Base-by-base conservation (phyloP, 2,329 filamentous ascomycete species). In the Clonostachys byssicola region DNA sequence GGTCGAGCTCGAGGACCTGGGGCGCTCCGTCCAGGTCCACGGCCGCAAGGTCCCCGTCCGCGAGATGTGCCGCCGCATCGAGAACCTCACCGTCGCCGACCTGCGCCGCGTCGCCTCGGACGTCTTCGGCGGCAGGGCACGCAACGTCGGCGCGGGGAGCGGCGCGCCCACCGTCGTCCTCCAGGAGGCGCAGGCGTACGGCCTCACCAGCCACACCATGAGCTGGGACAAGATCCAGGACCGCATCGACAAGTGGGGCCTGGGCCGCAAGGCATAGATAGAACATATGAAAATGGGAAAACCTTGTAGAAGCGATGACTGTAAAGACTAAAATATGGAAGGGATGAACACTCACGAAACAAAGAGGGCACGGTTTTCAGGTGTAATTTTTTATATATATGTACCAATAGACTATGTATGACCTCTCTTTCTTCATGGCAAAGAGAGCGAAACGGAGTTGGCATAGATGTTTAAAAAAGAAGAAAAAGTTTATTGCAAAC, bases 1-100 rank as follows among this genome's bases (percentile, higher is more conserved):
- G 91, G 91, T 99, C 10, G 94, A 97, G 72, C 80, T 99, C 7
- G 94, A 99, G 69, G 94, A 99, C 64, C 78, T 99, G 0, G 94
- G 94, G 18, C 76, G 94, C 52, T 92, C 96, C 65, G 90, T 99
- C 12, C 94, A 97, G 73, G 89, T 96, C n/a, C 92, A 97, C 63
- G 94, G 92, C 18, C 81, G 83, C 55, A 96, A 96, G 72, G 82
- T 97, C 7, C 88, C 92, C 2, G 92, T 96, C 8, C 82, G 83
- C 54, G 92, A 97, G 63, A 97, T 99, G 92, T 96, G 92, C 62
- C 74, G 73, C 44, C 83, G 85, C 61, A 99, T 99, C 55, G 89
- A 96, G 61, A 76, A 74, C 6, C 73, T 99, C 48, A 95, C 88
- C 0, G 81, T 95, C 1, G 59, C 80, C 10, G 94, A 99, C 64